Evolutionary conservation across 768 basidiomycete genomes (phyloP), one percentile per base, ranked within the genome.

Genomic region (Trametes elegans): DNA sequence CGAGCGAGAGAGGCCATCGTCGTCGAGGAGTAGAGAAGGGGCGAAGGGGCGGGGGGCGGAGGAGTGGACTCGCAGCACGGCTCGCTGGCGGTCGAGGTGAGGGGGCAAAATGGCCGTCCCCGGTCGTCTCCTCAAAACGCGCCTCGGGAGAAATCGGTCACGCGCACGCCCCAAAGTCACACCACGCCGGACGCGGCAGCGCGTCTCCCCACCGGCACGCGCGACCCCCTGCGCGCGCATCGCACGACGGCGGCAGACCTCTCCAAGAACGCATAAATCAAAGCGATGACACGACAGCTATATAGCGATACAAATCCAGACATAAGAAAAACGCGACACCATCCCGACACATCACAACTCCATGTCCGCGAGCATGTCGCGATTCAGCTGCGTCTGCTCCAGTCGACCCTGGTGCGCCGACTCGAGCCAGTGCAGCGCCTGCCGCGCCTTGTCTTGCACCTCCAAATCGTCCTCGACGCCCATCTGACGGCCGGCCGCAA

Each of bases 381-480:
- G 51, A 5, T 19, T 44, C 32, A 45, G 42, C 43, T 44, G 40
- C n/a, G 45, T 40, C 29, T 60, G 64, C 49, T 78, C n/a, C n/a
- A n/a, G n/a, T n/a, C 41, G 51, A 5, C 13, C 38, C 32, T 36
- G 42, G 34, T 44, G 40, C n/a, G 45, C 45, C 29, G 58, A 64
- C 49, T 78, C 77, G 49, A 79, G 67, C 53, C 70, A 65, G n/a
- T 80, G 78, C 65, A 89, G 62, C 46, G 86, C 83, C 39, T 71
- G 65, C 63, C 79, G 73, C 44, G 87, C 86, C 49, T 74, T 68
- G 43, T 76, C 77, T 48, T 81, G 76, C 16, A 86, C 81, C 55
- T 85, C 82, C 63, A 72, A 72, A 63, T 87, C 85, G 34, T 83
- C 82, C 56, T 85, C 85, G 53, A 78, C 68, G 14, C 74, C 71